phyloP scores from a whole-genome alignment of 2,329 filamentous ascomycete genomes.

The Trichoderma simmonsii region DNA sequence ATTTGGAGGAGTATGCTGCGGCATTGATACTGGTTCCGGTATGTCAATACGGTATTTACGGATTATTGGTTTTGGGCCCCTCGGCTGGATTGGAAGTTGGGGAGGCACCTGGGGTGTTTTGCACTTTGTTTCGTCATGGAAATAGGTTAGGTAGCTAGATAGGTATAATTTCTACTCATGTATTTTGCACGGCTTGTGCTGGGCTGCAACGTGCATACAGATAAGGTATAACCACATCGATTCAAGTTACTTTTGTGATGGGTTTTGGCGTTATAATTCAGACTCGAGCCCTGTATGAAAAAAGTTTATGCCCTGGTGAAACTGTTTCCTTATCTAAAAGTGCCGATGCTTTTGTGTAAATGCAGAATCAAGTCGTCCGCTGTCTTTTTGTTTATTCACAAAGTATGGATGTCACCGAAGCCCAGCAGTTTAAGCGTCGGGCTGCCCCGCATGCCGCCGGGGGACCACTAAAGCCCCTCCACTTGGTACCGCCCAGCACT shows the following conservation, averaged over 20 bases:
- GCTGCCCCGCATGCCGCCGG: slow-evolving; percentile 16
- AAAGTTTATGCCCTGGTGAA: neutral
- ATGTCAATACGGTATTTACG: neutral
- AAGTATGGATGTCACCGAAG: neutral
- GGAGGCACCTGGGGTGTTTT: neutral
- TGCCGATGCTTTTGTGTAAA: neutral
- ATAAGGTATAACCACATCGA: neutral
- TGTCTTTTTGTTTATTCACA: neutral
- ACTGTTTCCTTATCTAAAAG: neutral
- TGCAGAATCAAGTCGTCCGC: neutral
- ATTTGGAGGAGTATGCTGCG: slow-evolving; percentile 2
- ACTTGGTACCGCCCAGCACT: neutral
- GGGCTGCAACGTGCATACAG: neutral
- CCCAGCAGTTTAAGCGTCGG: neutral
- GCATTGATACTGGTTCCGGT: neutral
- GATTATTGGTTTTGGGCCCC: neutral
- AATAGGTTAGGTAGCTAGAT: slow-evolving; percentile 11
- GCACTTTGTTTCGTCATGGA: neutral
- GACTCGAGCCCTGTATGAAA: neutral
- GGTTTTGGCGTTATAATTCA: neutral
- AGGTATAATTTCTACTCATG: slow-evolving; percentile 8
- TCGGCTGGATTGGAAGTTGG: neutral
- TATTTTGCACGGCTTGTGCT: neutral
- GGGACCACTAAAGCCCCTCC: neutral
- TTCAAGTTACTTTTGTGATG: neutral